Conservation (phyloP, 352 stramenopile species). For the Phytophthora brassicae region DNA sequence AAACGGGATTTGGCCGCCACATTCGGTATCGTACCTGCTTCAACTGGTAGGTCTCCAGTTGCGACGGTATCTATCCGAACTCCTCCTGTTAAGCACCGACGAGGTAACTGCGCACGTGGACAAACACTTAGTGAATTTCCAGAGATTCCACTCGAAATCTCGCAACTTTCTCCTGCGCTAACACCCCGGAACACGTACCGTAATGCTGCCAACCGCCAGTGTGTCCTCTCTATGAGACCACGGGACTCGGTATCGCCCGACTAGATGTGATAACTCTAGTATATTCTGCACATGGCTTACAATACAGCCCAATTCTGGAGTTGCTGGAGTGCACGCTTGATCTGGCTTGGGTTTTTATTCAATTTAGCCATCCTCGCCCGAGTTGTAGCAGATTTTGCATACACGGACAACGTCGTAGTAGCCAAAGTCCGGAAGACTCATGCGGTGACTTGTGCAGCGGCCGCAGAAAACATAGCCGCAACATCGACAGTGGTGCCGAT, state of each 20-base stretch:
- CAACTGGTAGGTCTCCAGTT: neutral
- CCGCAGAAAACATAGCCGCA: constrained; percentile 87
- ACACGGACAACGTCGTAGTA: constrained; percentile 88
- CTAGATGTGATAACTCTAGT: constrained; percentile 7
- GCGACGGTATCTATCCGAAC: neutral
- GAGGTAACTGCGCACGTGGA: neutral
- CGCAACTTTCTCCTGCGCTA: constrained; percentile 38
- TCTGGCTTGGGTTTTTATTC: neutral
- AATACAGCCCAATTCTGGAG: too few species aligned
- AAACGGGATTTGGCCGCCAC: constrained; percentile 25
- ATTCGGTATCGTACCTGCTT: constrained; percentile 31
- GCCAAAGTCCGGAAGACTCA: constrained; percentile 86
- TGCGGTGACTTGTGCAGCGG: constrained; percentile 78
- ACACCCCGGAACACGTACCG: constrained; percentile 55
- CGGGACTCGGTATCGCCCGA: constrained; percentile 5
- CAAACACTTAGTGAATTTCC: neutral
- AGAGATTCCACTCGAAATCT: constrained; percentile 19
- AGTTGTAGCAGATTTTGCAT: constrained; percentile 81
- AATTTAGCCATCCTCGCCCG: constrained; percentile 55
- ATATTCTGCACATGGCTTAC: constrained; percentile 18
- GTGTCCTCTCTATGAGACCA: constrained; percentile 29
- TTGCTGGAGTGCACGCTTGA: too few species aligned
- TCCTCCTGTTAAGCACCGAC: neutral
- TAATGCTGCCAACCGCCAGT: constrained; percentile 37
- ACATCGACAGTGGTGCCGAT: constrained; percentile 81